Percentiles rank a stretch among this genome's conserved stretches.
These are phyloP conservation scores for Niebla homalea DNA, from an alignment of 495 filamentous ascomycete genomes.

Conservation along the genomic window DNA sequence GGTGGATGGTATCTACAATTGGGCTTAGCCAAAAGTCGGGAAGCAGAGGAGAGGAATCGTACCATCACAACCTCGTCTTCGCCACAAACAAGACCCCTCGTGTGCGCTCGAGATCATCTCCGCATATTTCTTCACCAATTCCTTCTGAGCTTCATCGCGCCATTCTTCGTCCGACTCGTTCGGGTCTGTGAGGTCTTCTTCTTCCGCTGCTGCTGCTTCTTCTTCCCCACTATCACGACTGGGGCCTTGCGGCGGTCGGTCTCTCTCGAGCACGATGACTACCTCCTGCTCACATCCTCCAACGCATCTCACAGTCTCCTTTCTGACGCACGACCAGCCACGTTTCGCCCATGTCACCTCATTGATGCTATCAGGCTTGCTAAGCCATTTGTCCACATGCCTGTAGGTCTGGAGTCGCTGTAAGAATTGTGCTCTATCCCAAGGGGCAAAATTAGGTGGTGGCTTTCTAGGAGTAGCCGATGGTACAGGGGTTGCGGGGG, in stretches of 20 bases:
- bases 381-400: conserved; percentile 75
- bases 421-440: conserved; percentile 73
- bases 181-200: not conserved
- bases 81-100: conserved; percentile 76
- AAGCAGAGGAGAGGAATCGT: conserved; percentile 9
- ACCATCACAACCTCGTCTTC: conserved; percentile 74
- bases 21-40: conserved; percentile 1
- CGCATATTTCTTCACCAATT: conserved; percentile 64
- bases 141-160: conserved; percentile 33
- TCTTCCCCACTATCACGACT: not conserved
- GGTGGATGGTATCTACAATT: conserved; percentile 36
- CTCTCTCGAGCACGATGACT: conserved; percentile 60
- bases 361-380: conserved; percentile 64
- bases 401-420: conserved; percentile 74
- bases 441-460: conserved; percentile 59
- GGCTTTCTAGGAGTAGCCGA: conserved; percentile 18
- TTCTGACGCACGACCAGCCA: conserved; percentile 77
- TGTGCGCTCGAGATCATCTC: conserved; percentile 63
- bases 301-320: conserved; percentile 68
- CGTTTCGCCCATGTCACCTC: conserved; percentile 93
- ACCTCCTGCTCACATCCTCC: conserved; percentile 70
- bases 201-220: conserved; percentile 3
- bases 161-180: conserved; percentile 12
- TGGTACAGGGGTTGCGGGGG: conserved; percentile 14
- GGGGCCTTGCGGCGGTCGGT: not conserved